Conservation (phyloP, 176 grass and related monocot species). For the Hsuehochloa calcarea region DNA sequence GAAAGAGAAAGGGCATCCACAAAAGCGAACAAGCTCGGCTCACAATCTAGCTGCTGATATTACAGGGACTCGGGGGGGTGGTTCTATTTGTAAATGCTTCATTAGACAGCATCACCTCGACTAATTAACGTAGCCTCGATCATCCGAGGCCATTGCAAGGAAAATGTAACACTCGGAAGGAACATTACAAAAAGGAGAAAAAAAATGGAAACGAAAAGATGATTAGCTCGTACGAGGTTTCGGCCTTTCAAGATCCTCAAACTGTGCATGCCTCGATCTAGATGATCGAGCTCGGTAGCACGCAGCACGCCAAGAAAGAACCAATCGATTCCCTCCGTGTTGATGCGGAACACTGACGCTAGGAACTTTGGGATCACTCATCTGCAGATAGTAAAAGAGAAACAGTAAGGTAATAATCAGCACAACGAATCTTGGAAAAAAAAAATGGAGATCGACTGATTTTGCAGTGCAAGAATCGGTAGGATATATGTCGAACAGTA, state of each 20-base stretch:
- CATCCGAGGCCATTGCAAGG: neutral
- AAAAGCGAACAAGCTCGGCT: constrained; percentile 15
- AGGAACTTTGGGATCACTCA: constrained; percentile 22
- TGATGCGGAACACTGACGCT: neutral
- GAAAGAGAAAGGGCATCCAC: constrained; percentile 5
- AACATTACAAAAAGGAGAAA: neutral
- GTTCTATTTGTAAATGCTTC: neutral
- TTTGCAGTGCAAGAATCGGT: neutral
- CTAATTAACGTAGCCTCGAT: neutral
- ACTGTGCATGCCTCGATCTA: neutral
- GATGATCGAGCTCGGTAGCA: neutral
- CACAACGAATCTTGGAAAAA: neutral
- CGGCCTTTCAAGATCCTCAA: neutral
- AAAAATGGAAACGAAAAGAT: neutral
- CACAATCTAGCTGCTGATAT: constrained; percentile 15
- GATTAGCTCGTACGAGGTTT: neutral
- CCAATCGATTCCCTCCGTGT: neutral
- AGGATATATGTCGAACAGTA: neutral
- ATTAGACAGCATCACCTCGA: neutral
- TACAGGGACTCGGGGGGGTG: neutral
- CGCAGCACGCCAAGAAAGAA: neutral
- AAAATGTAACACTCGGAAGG: constrained; percentile 3
- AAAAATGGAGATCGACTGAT: neutral
- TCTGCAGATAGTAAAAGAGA: constrained; percentile 13
- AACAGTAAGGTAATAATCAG: neutral